phyloP scores from a whole-genome alignment of 179 eudicot genomes.

The Beta macrorhiza region DNA sequence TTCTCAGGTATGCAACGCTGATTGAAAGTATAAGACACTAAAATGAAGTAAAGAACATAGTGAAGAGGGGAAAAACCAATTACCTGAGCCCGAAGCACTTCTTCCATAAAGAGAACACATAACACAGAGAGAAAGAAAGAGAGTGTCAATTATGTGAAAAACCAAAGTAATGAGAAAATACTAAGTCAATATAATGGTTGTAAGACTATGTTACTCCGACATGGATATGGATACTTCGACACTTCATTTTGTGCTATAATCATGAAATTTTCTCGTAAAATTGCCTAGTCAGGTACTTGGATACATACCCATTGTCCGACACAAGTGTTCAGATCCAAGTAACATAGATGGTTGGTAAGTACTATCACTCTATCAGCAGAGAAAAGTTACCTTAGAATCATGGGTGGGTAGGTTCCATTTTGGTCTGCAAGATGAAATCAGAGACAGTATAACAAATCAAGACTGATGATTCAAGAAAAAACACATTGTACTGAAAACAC shows the following conservation, averaged over 20 bases:
- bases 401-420: slow-evolving; percentile 54
- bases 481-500: not conserved
- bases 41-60: not conserved
- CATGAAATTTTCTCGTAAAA: too few species aligned
- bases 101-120: not conserved
- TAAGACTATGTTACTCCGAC: not conserved
- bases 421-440: slow-evolving; percentile 39
- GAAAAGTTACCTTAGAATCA: slow-evolving; percentile 39
- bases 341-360: too few species aligned
- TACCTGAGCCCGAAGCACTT: slow-evolving; percentile 3
- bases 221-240: too few species aligned
- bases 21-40: not conserved
- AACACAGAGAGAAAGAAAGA: not conserved
- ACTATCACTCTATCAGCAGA: not conserved
- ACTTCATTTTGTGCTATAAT: too few species aligned
- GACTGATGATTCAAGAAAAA: not conserved
- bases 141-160: not conserved
- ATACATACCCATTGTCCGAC: too few species aligned
- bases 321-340: too few species aligned
- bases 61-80: not conserved
- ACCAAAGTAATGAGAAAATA: not conserved
- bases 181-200: not conserved
- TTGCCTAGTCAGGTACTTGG: too few species aligned
- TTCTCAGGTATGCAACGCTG: not conserved
- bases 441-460: slow-evolving; percentile 2